Evolutionary conservation across 2,329 filamentous ascomycete genomes (phyloP), one percentile per base, ranked within the genome.

Genomic region (Penicillium vulpinum): DNA sequence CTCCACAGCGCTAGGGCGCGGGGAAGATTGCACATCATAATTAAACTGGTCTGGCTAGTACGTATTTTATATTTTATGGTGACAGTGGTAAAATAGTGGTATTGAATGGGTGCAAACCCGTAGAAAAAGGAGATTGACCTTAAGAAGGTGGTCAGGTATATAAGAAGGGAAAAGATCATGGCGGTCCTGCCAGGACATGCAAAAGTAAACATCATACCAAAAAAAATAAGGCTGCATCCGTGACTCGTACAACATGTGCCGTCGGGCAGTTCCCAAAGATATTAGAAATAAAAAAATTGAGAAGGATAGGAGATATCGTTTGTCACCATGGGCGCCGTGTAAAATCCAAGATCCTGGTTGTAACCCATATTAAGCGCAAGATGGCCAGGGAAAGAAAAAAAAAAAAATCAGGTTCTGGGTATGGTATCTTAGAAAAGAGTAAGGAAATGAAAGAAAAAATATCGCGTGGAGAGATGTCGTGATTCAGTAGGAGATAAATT

Each of bases 21-120:
- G 61, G 63, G 64, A 59, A 66, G 51, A 60, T 58, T 54, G 64
- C 63, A 61, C 58, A 66, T 65, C 63, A 54, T 54, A 66, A 66
- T 66, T 48, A 62, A 62, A 63, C 54, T 15, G 50, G 51, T 54
- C 48, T 18, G 51, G 54, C n/a, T n/a, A n/a, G n/a, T n/a, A n/a
- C n/a, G n/a, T 58, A 48, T 40, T 54, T 33, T 22, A 43, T 36
- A n/a, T n/a, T n/a, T n/a, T n/a, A n/a, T n/a, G n/a, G n/a, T n/a
- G n/a, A n/a, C n/a, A n/a, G n/a, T n/a, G 26, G 28, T 55, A 62
- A 38, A 11, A 47, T 28, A 26, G 29, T 53, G 29, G 56, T 58
- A 56, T 56, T 47, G 53, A 47, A 56, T 43, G n/a, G 38, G 47
- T 21, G 18, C n/a, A 41, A 38, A 15, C 15, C 31, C 52, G 33